phyloP scores from a whole-genome alignment of 768 basidiomycete species.

The Mycena galopus region DNA sequence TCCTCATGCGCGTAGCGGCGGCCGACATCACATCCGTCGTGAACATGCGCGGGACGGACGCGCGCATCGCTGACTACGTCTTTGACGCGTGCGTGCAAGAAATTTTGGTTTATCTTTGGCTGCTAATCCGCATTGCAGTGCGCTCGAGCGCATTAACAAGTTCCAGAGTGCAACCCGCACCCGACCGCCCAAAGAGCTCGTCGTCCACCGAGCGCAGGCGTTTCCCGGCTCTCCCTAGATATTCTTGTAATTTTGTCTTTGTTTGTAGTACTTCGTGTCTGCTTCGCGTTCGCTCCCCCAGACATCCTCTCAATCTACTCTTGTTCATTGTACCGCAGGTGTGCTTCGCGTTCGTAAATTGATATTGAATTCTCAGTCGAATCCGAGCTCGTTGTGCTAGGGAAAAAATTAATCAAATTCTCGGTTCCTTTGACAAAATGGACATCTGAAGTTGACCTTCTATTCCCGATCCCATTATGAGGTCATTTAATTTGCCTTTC shows the following conservation, averaged over 20 bases:
- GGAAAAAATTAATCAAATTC: no score
- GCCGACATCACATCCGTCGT: background rate
- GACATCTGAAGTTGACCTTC: no score
- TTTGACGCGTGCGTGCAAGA: background rate
- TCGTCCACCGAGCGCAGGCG: background rate
- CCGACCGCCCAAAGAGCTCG: constrained; percentile 7
- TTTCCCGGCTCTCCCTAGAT: constrained; percentile 12
- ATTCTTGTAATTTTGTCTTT: background rate
- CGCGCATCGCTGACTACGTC: background rate
- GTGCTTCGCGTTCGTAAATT: no score
- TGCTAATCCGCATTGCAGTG: background rate
- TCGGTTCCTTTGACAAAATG: no score
- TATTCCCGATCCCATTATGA: no score
- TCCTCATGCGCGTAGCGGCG: constrained; percentile 7
- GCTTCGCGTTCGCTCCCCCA: no score
- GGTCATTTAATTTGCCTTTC: no score
- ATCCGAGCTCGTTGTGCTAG: no score
- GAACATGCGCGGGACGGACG: constrained; percentile 5
- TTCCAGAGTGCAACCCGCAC: constrained; percentile 7
- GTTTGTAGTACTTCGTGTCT: background rate
- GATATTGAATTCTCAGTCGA: no score
- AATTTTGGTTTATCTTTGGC: background rate
- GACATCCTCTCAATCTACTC: no score
- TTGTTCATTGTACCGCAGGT: no score
- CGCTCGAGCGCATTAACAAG: background rate